Percentiles rank a stretch among this genome's conserved stretches.
phyloP scores from a whole-genome alignment of 306 rosid species.

The Bauhinia variegata region DNA sequence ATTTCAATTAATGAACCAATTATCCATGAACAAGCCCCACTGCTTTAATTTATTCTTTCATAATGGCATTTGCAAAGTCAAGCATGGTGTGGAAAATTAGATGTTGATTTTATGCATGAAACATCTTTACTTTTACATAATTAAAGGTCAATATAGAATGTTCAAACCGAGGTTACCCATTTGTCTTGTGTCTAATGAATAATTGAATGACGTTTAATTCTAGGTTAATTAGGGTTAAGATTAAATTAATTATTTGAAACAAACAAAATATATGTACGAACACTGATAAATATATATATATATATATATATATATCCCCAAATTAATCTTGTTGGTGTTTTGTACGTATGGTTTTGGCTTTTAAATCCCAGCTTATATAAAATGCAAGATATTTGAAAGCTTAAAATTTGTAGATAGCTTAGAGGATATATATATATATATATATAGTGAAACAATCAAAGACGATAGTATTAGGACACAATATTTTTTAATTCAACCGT shows the following conservation, averaged over 20 bases:
- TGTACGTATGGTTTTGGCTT: too few species aligned
- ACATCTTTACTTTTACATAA: slow-evolving; percentile 4
- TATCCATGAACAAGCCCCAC: slow-evolving; percentile 38
- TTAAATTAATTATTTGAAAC: background rate
- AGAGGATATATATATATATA: too few species aligned
- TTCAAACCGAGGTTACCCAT: slow-evolving; percentile 30
- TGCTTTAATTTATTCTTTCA: slow-evolving; percentile 9
- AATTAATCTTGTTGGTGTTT: too few species aligned
- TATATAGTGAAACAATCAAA: too few species aligned
- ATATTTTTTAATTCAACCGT: background rate
- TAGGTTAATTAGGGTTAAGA: background rate
- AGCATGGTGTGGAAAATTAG: slow-evolving; percentile 10
- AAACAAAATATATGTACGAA: background rate
- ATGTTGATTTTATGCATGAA: background rate
- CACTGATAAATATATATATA: background rate
- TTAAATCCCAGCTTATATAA: too few species aligned
- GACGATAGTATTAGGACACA: too few species aligned
- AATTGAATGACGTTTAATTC: slow-evolving; percentile 16
- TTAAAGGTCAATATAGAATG: background rate
- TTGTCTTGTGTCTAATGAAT: slow-evolving; percentile 30
- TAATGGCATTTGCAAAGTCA: slow-evolving; percentile 20
- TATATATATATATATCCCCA: too few species aligned
- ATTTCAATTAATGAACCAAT: slow-evolving; percentile 19
- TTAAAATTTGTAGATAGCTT: too few species aligned
- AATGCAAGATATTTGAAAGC: too few species aligned